Evolutionary conservation across 176 grass and related monocot species (phyloP).

Genomic region (Ensete ventricosum): DNA sequence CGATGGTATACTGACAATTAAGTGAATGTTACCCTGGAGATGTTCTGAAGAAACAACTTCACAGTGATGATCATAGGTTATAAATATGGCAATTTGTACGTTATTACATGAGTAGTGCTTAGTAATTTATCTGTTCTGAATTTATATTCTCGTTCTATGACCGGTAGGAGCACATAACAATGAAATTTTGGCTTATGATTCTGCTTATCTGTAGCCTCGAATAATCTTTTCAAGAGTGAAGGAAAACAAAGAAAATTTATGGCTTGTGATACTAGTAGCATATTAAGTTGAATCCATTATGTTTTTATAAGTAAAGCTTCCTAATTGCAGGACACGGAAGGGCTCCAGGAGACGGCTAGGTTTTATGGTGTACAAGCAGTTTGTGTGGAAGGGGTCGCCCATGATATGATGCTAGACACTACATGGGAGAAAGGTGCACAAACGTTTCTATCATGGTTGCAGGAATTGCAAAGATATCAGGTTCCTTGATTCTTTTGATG

Average conservation of each 20-base stretch:
- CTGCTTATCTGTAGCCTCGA: neutral
- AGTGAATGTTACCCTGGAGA: neutral
- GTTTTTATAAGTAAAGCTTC: neutral
- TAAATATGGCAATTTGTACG: too few relatives aligned
- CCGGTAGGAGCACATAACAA: too few relatives aligned
- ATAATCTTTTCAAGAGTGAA: too few relatives aligned
- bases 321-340: slow-evolving; percentile 50
- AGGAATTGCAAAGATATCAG: slow-evolving; percentile 22
- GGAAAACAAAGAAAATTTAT: neutral
- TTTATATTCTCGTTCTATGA: too few relatives aligned
- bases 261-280: neutral
- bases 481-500: slow-evolving; percentile 1
- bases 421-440: slow-evolving; percentile 74
- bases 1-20: neutral
- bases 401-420: slow-evolving; percentile 92
- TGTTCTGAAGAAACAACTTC: neutral
- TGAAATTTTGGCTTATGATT: neutral
- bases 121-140: too few relatives aligned
- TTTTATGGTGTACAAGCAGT: slow-evolving; percentile 58
- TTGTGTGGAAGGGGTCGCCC: slow-evolving; percentile 59
- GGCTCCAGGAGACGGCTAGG: slow-evolving; percentile 64
- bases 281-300: neutral
- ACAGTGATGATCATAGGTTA: too few relatives aligned
- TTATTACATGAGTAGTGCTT: too few relatives aligned
- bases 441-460: slow-evolving; percentile 58